phyloP scores from a whole-genome alignment of 2,329 filamentous ascomycete species.

The Fusarium pseudocircinatum region DNA sequence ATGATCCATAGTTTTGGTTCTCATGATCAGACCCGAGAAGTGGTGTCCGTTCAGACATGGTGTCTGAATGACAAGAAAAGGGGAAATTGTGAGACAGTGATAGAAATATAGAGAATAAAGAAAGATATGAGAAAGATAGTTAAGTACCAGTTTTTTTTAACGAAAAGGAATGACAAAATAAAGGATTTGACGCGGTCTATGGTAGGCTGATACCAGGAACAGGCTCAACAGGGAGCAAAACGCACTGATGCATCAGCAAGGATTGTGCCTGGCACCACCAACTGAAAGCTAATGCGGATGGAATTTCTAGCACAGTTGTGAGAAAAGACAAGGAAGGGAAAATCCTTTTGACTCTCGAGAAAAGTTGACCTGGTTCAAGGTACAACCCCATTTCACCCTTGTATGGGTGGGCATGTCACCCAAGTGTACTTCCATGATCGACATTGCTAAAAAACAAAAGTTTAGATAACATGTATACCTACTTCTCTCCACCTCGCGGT shows the following conservation, averaged over 20 bases:
- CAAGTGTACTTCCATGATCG: background rate
- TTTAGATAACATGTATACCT: background rate
- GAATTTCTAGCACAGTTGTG: background rate
- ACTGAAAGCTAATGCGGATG: background rate
- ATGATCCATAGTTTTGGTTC: background rate
- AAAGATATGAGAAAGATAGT: background rate
- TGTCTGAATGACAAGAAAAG: background rate
- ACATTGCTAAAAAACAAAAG: background rate
- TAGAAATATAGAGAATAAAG: background rate
- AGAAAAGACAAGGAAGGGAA: background rate
- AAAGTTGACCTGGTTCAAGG: background rate
- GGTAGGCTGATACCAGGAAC: background rate
- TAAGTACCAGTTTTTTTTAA: fast-evolving
- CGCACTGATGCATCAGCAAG: background rate
- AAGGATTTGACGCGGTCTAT: background rate
- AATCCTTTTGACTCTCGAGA: too few species aligned
- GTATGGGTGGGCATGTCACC: background rate
- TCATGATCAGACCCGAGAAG: background rate
- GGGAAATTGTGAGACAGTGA: background rate
- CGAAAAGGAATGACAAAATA: too few species aligned
- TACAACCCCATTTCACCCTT: background rate
- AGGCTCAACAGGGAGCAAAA: background rate
- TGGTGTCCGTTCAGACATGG: background rate
- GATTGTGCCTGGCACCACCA: background rate
- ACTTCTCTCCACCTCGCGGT: background rate